phyloP scores from a whole-genome alignment of 176 grass and related monocot genomes.

The Oryza officinalis region DNA sequence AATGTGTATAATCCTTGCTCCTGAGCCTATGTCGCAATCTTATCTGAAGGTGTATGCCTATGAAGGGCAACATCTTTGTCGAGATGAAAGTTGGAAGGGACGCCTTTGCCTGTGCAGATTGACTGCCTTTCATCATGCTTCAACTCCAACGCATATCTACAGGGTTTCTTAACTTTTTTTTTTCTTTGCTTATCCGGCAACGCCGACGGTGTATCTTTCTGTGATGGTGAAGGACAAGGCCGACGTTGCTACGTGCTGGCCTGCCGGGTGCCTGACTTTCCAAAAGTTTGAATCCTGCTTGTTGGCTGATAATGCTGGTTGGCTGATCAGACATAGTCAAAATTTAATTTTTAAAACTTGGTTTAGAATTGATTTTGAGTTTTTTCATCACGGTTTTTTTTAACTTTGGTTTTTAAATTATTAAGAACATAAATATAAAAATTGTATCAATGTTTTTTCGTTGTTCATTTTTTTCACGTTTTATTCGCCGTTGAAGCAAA shows the following conservation, averaged over 20 bases:
- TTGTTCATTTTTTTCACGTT: no score
- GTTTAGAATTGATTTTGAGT: no score
- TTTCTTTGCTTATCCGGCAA: neutral
- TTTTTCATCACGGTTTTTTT: no score
- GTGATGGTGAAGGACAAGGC: conserved; percentile 11
- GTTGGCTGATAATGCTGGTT: no score
- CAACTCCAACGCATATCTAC: neutral
- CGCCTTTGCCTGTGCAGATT: neutral
- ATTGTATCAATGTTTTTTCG: no score
- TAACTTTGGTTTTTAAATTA: no score
- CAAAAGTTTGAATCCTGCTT: neutral
- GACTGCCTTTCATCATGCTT: conserved; percentile 7
- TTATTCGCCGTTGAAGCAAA: no score
- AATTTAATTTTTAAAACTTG: no score
- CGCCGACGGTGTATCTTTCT: neutral
- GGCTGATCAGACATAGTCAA: no score
- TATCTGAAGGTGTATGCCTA: neutral
- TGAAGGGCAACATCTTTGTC: neutral
- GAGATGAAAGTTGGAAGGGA: neutral
- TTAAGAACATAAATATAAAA: no score
- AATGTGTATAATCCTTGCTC: neutral
- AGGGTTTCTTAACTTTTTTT: neutral
- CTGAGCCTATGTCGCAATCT: neutral
- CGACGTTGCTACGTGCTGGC: neutral
- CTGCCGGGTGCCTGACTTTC: neutral